Percentiles rank a stretch among this genome's conserved stretches.
phyloP scores from a whole-genome alignment of 202 grass and related monocot species.

The Setaria italica region DNA sequence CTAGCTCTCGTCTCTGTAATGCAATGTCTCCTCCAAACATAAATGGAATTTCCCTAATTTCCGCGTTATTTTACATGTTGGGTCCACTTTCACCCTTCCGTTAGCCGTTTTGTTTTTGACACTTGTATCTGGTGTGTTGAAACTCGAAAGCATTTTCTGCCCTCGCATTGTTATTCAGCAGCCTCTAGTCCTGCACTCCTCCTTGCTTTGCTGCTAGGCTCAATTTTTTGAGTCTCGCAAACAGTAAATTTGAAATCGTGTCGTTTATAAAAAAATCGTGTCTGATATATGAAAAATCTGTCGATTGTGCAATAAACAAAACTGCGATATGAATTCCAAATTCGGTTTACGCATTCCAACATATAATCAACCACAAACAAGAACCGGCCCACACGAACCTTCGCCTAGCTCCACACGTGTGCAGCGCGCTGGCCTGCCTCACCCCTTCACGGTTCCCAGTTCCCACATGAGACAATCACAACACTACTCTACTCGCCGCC shows the following conservation, averaged over 20 bases:
- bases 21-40: not conserved
- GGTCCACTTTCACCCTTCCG: too few species aligned
- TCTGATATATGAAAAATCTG: not conserved
- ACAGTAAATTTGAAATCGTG: not conserved
- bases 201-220: too few species aligned
- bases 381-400: not conserved
- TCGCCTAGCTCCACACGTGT: constrained; percentile 26
- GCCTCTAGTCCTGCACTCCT: too few species aligned
- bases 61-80: not conserved
- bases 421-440: not conserved
- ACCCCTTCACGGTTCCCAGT: too few species aligned
- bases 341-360: not conserved
- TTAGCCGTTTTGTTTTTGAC: not conserved
- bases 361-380: not conserved
- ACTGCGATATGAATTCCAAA: not conserved
- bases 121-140: not conserved
- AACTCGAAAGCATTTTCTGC: not conserved
- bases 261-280: not conserved
- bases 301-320: not conserved
- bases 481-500: not conserved
- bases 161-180: too few species aligned
- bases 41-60: not conserved
- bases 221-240: too few species aligned
- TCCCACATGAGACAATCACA: not conserved
- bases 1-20: constrained; percentile 19